These are phyloP conservation scores for Penicillium ochrochloron DNA, from an alignment of 495 filamentous ascomycete species.

Conservation along the genomic window DNA sequence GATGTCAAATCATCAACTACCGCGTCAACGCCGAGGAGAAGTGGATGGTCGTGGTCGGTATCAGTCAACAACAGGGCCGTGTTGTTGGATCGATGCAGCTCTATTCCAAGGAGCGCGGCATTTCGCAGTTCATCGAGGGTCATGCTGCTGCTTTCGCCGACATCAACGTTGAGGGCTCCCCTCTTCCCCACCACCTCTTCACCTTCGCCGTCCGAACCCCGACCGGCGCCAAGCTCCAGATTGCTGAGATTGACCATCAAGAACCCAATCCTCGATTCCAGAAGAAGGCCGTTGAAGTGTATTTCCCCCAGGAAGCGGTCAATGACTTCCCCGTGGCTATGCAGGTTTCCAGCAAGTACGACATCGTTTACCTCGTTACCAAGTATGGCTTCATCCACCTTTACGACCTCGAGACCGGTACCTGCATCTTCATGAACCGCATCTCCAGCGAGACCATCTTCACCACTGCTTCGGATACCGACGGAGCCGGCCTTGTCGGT, in stretches of 20 bases:
- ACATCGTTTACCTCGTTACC: slow-evolving; percentile 93
- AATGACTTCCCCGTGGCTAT: slow-evolving; percentile 99
- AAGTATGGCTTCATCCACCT: slow-evolving; percentile 99
- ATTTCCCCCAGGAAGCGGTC: slow-evolving; percentile 91
- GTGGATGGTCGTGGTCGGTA: slow-evolving; percentile 98
- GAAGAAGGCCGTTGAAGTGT: slow-evolving; percentile 97
- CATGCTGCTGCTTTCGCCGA: slow-evolving; percentile 96
- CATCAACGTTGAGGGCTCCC: slow-evolving; percentile 82
- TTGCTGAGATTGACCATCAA: slow-evolving; percentile 96
- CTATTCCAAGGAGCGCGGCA: slow-evolving; percentile 91
- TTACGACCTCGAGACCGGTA: slow-evolving; percentile 94
- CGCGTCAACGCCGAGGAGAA: slow-evolving; percentile 93
- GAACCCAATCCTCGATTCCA: slow-evolving; percentile 82
- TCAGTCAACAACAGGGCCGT: slow-evolving; percentile 87
- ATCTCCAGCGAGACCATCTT: slow-evolving; percentile 99
- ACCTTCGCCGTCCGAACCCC: slow-evolving; percentile 91
- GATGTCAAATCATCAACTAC: slow-evolving; percentile 99
- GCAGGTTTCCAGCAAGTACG: slow-evolving; percentile 95
- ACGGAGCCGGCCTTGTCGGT: slow-evolving; percentile 85
- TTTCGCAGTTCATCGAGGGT: slow-evolving; percentile 97
- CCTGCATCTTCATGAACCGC: slow-evolving; percentile 99
- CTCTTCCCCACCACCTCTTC: slow-evolving; percentile 91
- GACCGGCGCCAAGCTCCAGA: slow-evolving; percentile 92
- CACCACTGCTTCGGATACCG: slow-evolving; percentile 82
- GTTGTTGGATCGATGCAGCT: slow-evolving; percentile 96